Conservation (phyloP, 2,329 filamentous ascomycete species). For the Phoma herbarum region DNA sequence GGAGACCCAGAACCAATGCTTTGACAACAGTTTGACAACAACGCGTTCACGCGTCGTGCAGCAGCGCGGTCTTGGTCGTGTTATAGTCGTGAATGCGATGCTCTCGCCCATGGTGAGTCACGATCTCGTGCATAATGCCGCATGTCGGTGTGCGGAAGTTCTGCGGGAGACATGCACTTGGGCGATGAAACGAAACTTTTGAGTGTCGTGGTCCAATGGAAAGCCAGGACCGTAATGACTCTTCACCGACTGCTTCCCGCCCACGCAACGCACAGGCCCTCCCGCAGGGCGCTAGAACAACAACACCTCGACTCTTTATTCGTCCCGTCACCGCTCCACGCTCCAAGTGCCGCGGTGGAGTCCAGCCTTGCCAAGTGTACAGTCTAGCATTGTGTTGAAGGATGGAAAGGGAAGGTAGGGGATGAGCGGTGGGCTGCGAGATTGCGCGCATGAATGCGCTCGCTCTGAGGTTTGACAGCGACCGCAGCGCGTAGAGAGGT, state of each 20-base stretch:
- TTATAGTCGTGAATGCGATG: slow-evolving; percentile 49
- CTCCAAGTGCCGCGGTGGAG: slow-evolving; percentile 44
- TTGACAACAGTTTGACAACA: slow-evolving; percentile 23
- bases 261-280: slow-evolving; percentile 29
- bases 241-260: slow-evolving; percentile 33
- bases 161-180: slow-evolving; percentile 30
- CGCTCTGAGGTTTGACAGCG: background rate
- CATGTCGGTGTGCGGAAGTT: slow-evolving; percentile 26
- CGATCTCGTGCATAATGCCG: slow-evolving; percentile 35
- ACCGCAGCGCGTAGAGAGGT: slow-evolving; percentile 5
- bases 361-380: slow-evolving; percentile 17
- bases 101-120: slow-evolving; percentile 50
- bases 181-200: slow-evolving; percentile 47
- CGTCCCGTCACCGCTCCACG: slow-evolving; percentile 35
- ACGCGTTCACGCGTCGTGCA: slow-evolving; percentile 47
- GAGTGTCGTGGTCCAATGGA: slow-evolving; percentile 44
- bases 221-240: slow-evolving; percentile 40
- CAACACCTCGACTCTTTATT: slow-evolving; percentile 44
- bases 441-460: background rate
- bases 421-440: slow-evolving; percentile 12
- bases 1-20: slow-evolving; percentile 39
- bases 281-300: slow-evolving; percentile 40
- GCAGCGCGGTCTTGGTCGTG: slow-evolving; percentile 43
- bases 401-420: slow-evolving; percentile 14
- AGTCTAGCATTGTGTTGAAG: slow-evolving; percentile 1